Evolutionary conservation across 2,329 filamentous ascomycete species (phyloP), one percentile per base, ranked within the genome.

Genomic region (Verticillium zaregamsianum): DNA sequence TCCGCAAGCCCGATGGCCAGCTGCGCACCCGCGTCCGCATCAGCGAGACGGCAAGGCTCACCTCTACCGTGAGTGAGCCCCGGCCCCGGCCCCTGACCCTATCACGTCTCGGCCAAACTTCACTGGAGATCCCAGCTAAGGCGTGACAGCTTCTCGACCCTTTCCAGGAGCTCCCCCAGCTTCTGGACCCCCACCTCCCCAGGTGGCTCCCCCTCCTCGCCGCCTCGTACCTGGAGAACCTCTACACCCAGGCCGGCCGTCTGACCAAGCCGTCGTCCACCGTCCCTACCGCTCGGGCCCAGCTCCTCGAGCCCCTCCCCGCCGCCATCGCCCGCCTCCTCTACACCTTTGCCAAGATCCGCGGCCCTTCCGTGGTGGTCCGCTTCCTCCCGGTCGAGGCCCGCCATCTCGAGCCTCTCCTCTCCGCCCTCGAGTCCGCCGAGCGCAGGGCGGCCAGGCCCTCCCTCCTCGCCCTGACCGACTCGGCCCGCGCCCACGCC

Each of bases 161-260:
- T 2, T 99, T 98, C 68, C 94, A 98, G 80, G 93, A 97, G 79
- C 89, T 96, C 66, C 95, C 95, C 20, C 95, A 99, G 73, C 83
- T 98, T 45, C 84, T 99, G 31, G 95, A 99, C 76, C 86, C 92
- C 11, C 86, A 94, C 73, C 82, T 99, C 52, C 87, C 90, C 58
- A 83, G 78, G 65, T 87, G 96, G 74, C 81, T 98, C 58, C 89
- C 91, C 28, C 79, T 85, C 49, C 81, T 98, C 39, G 87, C 92
- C 31, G 83, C 89, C 69, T 89, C 91, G 20, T 96, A 94, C 69
- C 78, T 97, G 23, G 84, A 86, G 60, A 87, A 86, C 68, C 77
- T 93, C 9, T 78, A 78, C 65, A 76, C 74, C 57, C 73, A 76
- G 71, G 77, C 73, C 67, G 73, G 72, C 63, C 45, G 28, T 25